Evolutionary conservation across 495 filamentous ascomycete species (phyloP), one percentile per base, ranked within the genome.

Genomic region (Penicillium silybi): DNA sequence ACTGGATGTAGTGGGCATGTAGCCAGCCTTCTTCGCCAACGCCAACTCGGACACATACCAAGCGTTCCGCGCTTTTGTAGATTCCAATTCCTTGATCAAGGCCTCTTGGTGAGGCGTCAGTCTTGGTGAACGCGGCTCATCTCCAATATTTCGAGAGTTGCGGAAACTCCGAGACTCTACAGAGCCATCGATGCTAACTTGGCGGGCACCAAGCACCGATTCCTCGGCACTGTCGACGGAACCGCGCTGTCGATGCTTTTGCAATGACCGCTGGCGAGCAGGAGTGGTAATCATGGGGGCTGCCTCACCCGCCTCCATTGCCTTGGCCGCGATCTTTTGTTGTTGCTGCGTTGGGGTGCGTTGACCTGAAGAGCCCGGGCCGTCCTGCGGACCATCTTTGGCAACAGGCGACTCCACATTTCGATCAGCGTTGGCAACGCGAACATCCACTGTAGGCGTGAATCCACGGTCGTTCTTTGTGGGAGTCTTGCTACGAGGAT

Each of bases 41-140:
- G 93, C 89, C 25, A 99, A 72, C 67, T 99, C 93, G 2, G 92
- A 96, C 6, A 90, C 90, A 69, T 93, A 97, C 93, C 93, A 99
- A 1, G 92, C 91, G 66, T 96, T 97, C 20, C 86, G 84, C 57
- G 85, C 89, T 63, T 87, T 89, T 9, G 85, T 75, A 4, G 82
- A 71, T 61, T 97, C 91, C 5, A 99, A 78, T 54, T 97, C 95
- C 61, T 89, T 87, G 19, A 88, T 72, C 39, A 93, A 61, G 0
- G 76, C 70, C 61, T 79, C 74, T 50, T 79, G 75, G 38, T 76
- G 74, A 16, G 76, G 66, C 6, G 69, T 78, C 45, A 78, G 48
- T 32, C 67, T 59, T 9, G 74, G 74, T 16, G 73, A 78, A 5
- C 71, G 63, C 44, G 75, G 75, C 47, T 76, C 75, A 19, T 78